Base-by-base conservation (phyloP, 768 basidiomycete species). In the Termitomyces sp. region DNA sequence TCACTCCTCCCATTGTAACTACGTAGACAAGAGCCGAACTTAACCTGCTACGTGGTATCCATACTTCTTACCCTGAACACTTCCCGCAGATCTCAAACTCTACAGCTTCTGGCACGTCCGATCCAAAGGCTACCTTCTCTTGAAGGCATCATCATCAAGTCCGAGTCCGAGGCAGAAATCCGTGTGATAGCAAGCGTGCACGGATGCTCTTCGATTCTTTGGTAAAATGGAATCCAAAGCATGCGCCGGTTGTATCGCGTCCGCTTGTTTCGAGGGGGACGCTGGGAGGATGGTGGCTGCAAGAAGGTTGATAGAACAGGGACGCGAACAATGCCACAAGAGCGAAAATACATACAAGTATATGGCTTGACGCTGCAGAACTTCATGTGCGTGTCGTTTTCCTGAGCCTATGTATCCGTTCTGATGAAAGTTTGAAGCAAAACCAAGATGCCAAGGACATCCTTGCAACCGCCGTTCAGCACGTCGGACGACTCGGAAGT, bases 61-160 rank as follows among this genome's bases (percentile, higher is more conserved):
- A 16, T 52, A 7, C 8, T 56, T 20, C 20, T 48, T 18, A 32
- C 30, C 26, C 12, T 42, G 9, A 20, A 42, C 7, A 49, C 36
- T 32, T 43, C 34, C 53, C 37, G 30, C 58, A 89, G 86, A 83
- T 89, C 18, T 91, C 89, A 16, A 87, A 58, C 13, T 59, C 83
- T 47, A 87, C 87, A 2, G 76, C 80, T 2, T 88, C 88, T 20
- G 93, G 93, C 16, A 79, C 85, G 1, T 84, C 93, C 34, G 97
- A 99, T 67, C 95, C 97, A 94, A 95, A 72, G 96, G 96, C n/a
- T 99, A 98, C 72, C 96, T 0, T 95, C 93, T 13, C 82, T 98
- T 53, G 89, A 98, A 64, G 93, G 87, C 60, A 91, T 95, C 49
- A 78, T 88, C n/a, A 75, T 95, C 58, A 98, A 98, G 70, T 89